Percentiles rank a stretch among this genome's conserved stretches.
phyloP scores from a whole-genome alignment of 2,329 filamentous ascomycete species.

The Stagonosporopsis chrysanthemi region DNA sequence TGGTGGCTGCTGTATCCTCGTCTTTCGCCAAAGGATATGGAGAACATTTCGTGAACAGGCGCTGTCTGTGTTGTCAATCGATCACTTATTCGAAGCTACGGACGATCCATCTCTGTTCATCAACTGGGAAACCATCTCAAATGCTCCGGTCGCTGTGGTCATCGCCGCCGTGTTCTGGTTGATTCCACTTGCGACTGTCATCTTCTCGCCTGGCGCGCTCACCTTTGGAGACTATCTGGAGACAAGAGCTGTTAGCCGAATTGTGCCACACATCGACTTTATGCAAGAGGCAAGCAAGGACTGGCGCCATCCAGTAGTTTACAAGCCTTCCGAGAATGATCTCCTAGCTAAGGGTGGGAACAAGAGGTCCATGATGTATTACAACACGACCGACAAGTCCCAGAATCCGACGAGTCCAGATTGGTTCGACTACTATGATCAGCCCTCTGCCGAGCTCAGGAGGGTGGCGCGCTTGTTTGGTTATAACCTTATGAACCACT shows the following conservation, averaged over 20 bases:
- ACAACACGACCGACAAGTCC: constrained; percentile 44
- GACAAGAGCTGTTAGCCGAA: constrained; percentile 20
- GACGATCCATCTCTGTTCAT: constrained; percentile 45
- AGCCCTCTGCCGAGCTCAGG: constrained; percentile 40
- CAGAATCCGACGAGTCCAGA: constrained; percentile 8
- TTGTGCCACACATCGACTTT: constrained; percentile 41
- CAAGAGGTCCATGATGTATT: constrained; percentile 42
- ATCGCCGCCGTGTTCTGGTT: constrained; percentile 46
- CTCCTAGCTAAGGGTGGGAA: constrained; percentile 31
- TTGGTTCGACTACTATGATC: constrained; percentile 49
- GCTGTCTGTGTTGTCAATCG: constrained; percentile 46
- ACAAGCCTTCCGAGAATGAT: constrained; percentile 11
- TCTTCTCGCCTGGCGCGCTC: constrained; percentile 49
- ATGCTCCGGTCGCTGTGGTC: constrained; percentile 34
- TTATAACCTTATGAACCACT: constrained; percentile 39
- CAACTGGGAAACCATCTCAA: constrained; percentile 44
- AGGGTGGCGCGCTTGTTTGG: constrained; percentile 42
- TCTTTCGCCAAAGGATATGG: constrained; percentile 49
- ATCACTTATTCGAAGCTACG: constrained; percentile 45
- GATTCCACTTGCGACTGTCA: constrained; percentile 48
- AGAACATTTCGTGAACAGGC: constrained; percentile 42
- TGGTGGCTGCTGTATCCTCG: constrained; percentile 40
- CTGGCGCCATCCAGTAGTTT: constrained; percentile 36
- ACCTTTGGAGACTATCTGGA: constrained; percentile 46
- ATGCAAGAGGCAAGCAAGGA: constrained; percentile 42